Evolutionary conservation across 1,284 basidiomycete genomes (phyloP).

Genomic region (Coniophora puteana): DNA sequence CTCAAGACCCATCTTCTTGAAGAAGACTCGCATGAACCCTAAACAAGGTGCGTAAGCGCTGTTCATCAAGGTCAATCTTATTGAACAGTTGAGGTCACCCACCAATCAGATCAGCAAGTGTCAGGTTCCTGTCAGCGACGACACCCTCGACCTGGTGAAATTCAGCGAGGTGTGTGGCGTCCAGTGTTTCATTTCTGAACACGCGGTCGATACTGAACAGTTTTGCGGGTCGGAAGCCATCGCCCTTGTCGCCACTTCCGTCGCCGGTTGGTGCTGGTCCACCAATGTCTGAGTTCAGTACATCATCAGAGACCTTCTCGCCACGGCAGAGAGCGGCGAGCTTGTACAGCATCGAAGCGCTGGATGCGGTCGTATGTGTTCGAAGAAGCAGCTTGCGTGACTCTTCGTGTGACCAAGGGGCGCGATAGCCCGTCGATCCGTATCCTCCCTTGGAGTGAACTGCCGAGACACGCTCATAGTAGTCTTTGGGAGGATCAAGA

Average conservation of each 20-base stretch:
- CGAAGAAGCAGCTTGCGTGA: slow-evolving; percentile 90
- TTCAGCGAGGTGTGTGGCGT: slow-evolving; percentile 98
- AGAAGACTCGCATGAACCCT: slow-evolving; percentile 99
- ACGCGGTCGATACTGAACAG: slow-evolving; percentile 98
- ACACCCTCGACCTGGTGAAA: slow-evolving; percentile 99
- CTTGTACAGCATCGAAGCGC: slow-evolving; percentile 92
- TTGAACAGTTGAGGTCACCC: slow-evolving; percentile 7
- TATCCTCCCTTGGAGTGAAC: slow-evolving; percentile 91
- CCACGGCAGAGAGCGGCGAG: slow-evolving; percentile 77
- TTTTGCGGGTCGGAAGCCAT: slow-evolving; percentile 95
- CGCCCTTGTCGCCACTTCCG: too few species aligned
- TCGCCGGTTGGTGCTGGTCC: slow-evolving; percentile 26
- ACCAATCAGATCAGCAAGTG: slow-evolving; percentile 97
- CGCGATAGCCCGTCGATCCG: slow-evolving; percentile 96
- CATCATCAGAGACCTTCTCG: slow-evolving; percentile 46
- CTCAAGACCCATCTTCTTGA: slow-evolving; percentile 95
- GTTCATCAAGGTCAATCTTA: neutral
- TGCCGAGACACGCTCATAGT: slow-evolving; percentile 86
- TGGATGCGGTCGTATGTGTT: slow-evolving; percentile 97
- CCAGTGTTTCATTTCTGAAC: slow-evolving; percentile 98
- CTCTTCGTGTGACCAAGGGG: slow-evolving; percentile 94
- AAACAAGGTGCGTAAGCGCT: slow-evolving; percentile 4
- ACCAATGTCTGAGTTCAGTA: slow-evolving; percentile 32
- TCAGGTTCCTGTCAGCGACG: slow-evolving; percentile 92
- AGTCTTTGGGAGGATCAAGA: slow-evolving; percentile 76